Conservation (phyloP, 1,139 yeast species). For the Candida sp. region DNA sequence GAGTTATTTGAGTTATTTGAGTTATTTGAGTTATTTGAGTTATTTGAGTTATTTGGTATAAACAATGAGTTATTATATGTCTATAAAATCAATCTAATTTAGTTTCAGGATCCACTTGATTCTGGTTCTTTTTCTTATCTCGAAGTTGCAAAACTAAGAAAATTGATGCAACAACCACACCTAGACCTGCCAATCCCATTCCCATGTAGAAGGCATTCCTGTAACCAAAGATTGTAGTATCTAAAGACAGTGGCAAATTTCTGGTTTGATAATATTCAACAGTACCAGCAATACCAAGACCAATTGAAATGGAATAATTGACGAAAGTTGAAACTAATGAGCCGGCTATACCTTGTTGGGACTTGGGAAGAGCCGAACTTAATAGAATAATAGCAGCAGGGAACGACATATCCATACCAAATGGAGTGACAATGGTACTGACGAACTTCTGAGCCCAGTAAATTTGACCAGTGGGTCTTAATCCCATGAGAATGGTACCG, state of each 20-base stretch:
- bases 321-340: slow-evolving; percentile 59
- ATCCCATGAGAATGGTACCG: slow-evolving; percentile 40
- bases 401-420: slow-evolving; percentile 66
- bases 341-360: slow-evolving; percentile 65
- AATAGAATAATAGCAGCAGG: slow-evolving; percentile 59
- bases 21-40: too few relatives aligned
- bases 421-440: slow-evolving; percentile 41
- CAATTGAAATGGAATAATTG: slow-evolving; percentile 61
- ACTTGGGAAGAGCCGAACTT: slow-evolving; percentile 46
- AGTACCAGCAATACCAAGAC: slow-evolving; percentile 63
- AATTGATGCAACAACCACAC: slow-evolving; percentile 26
- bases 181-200: slow-evolving; percentile 49
- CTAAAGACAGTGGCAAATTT: slow-evolving; percentile 18
- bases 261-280: slow-evolving; percentile 45
- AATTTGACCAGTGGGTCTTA: slow-evolving; percentile 42
- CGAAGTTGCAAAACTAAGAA: slow-evolving; percentile 12
- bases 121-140: slow-evolving; percentile 1
- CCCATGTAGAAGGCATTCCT: slow-evolving; percentile 47
- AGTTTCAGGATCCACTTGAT: background rate
- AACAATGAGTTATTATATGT: too few relatives aligned
- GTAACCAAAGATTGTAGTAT: slow-evolving; percentile 30
- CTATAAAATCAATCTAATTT: background rate
- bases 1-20: background rate
- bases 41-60: too few relatives aligned
- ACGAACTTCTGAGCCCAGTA: slow-evolving; percentile 57